Evolutionary conservation across 1,284 basidiomycete genomes (phyloP).

Genomic region (Boletus semigastroideus): DNA sequence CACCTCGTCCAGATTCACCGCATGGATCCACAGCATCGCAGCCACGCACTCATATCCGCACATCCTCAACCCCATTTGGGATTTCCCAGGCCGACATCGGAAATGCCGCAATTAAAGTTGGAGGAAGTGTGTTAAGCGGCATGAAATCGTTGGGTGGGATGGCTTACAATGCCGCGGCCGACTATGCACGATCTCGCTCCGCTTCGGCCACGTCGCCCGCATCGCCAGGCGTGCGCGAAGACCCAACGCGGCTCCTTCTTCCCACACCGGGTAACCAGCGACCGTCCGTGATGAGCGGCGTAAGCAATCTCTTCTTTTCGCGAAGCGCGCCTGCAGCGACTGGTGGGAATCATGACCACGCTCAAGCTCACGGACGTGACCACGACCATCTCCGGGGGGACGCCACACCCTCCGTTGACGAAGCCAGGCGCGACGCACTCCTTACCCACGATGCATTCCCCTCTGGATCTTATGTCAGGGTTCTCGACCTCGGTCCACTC

Average conservation of each 20-base stretch:
- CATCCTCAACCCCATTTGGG: slow-evolving; percentile 29
- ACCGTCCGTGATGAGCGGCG: slow-evolving; percentile 20
- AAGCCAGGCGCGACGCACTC: slow-evolving; percentile 7
- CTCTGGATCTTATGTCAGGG: slow-evolving; percentile 45
- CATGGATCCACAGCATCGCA: slow-evolving; percentile 16
- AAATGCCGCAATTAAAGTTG: slow-evolving; percentile 55
- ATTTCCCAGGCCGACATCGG: slow-evolving; percentile 50
- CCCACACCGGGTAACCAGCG: slow-evolving; percentile 16
- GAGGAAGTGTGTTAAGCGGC: slow-evolving; percentile 60
- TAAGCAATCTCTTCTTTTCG: slow-evolving; percentile 48
- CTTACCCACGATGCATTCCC: slow-evolving; percentile 1
- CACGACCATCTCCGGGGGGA: slow-evolving; percentile 11
- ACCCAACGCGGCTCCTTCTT: slow-evolving; percentile 6
- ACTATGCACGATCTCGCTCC: slow-evolving; percentile 31
- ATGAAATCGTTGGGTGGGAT: slow-evolving; percentile 65
- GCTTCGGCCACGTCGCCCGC: slow-evolving; percentile 6
- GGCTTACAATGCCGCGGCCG: slow-evolving; percentile 53
- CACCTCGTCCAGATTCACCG: slow-evolving; percentile 35
- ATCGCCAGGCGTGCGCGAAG: slow-evolving; percentile 10
- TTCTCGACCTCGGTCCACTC: slow-evolving; percentile 54
- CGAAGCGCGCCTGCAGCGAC: slow-evolving; percentile 58
- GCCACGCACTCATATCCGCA: slow-evolving; percentile 23
- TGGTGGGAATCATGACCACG: slow-evolving; percentile 16
- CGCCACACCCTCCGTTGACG: slow-evolving; percentile 14
- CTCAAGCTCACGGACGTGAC: slow-evolving; percentile 7